Evolutionary conservation across 2,329 filamentous ascomycete species (phyloP).

Genomic region (Exophiala aquamarina): DNA sequence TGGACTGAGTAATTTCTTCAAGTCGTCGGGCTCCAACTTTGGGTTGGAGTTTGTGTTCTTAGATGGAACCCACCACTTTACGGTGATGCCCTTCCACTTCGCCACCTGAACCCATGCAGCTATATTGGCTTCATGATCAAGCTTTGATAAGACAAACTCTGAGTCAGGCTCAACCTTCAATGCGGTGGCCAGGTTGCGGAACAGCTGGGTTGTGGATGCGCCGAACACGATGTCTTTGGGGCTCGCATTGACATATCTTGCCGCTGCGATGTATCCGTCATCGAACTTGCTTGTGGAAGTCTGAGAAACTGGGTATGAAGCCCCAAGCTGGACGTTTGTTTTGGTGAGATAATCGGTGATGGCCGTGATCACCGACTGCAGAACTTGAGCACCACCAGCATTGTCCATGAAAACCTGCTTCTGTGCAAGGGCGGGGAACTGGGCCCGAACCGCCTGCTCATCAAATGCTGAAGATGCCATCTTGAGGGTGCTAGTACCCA

Average conservation of each 20-base stretch:
- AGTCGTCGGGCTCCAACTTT: conserved; percentile 56
- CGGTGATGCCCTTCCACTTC: conserved; percentile 54
- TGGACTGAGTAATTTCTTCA: conserved; percentile 58
- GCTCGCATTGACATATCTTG: conserved; percentile 68
- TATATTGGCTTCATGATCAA: conserved; percentile 79
- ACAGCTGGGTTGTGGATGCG: conserved; percentile 72
- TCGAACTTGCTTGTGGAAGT: conserved; percentile 61
- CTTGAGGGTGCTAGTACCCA: background rate
- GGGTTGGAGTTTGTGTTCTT: conserved; percentile 58
- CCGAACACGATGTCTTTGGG: conserved; percentile 70
- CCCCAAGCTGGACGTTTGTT: conserved; percentile 75
- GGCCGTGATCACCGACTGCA: conserved; percentile 65
- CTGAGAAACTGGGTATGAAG: conserved; percentile 63
- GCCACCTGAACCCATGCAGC: conserved; percentile 72
- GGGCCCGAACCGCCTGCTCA: conserved; percentile 55
- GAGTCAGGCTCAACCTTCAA: conserved; percentile 57
- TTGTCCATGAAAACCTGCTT: conserved; percentile 76
- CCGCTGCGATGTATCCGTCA: conserved; percentile 63
- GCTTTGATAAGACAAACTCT: conserved; percentile 68
- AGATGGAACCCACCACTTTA: conserved; percentile 69
- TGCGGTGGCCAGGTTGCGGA: conserved; percentile 66
- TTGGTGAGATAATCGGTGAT: conserved; percentile 65
- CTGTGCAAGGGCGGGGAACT: conserved; percentile 68
- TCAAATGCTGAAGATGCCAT: conserved; percentile 46
- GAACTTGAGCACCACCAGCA: conserved; percentile 71